A percentile compares a stretch with the other conserved stretches of the same genome.
phyloP scores from a whole-genome alignment of 169 alveolate species.

The Cryptosporidium meleagridis region DNA sequence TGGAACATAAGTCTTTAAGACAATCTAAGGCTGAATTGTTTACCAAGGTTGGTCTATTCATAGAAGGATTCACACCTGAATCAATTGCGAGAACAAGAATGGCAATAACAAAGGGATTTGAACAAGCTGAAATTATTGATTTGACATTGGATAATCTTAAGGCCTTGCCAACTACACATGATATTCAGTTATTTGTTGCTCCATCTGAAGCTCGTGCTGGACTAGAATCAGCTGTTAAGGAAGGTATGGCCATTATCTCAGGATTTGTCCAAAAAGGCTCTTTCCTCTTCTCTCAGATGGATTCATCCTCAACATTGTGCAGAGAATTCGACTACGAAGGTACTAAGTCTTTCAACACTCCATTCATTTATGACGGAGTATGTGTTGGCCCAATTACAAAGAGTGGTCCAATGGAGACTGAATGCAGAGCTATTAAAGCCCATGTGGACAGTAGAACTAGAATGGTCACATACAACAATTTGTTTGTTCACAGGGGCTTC shows the following conservation, averaged over 20 bases:
- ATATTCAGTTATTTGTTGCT: conserved; percentile 12
- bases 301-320: conserved; percentile 30
- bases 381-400: conserved; percentile 52
- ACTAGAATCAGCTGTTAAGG: neutral
- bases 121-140: conserved; percentile 10
- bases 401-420: conserved; percentile 29
- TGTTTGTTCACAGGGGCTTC: conserved; percentile 34
- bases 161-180: neutral
- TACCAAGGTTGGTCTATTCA: conserved; percentile 13
- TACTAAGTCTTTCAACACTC: neutral
- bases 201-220: conserved; percentile 27
- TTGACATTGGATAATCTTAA: conserved; percentile 14
- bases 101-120: neutral
- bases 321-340: conserved; percentile 30
- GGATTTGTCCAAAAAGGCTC: conserved; percentile 10
- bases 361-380: conserved; percentile 25
- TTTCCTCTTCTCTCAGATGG: conserved; percentile 45
- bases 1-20: conserved; percentile 37
- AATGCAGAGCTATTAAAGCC: conserved; percentile 30
- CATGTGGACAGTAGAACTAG: neutral
- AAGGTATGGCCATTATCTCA: conserved; percentile 42
- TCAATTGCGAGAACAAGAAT: neutral
- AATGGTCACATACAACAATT: neutral
- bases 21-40: neutral
- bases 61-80: conserved; percentile 36